A percentile compares a stretch with the other conserved stretches of the same genome.
Conservation (phyloP, 306 rosid species). For the Begonia peltatifolia region DNA sequence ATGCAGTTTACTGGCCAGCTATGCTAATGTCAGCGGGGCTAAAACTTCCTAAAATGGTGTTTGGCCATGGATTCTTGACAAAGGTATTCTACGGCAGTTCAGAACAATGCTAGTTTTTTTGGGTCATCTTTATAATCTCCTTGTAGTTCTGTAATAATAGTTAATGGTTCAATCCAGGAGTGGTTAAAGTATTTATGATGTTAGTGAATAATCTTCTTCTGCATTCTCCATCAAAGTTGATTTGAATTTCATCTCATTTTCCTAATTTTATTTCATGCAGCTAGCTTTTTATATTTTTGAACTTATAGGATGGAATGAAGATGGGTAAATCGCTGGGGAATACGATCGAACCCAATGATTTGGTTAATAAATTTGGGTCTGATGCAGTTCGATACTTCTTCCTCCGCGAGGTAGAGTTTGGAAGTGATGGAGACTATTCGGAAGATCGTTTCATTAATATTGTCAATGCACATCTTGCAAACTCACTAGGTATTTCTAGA, state of each 20-base stretch:
- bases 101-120: too few species aligned
- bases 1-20: slow-evolving; percentile 98
- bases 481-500: slow-evolving; percentile 57
- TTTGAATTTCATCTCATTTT: slow-evolving; percentile 25
- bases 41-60: slow-evolving; percentile 82
- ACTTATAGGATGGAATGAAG: slow-evolving; percentile 95
- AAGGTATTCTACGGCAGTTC: slow-evolving; percentile 35
- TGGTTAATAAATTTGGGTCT: slow-evolving; percentile 68
- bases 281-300: slow-evolving; percentile 48
- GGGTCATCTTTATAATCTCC: too few species aligned
- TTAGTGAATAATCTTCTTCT: background rate
- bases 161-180: too few species aligned
- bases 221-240: background rate
- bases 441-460: slow-evolving; percentile 85
- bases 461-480: slow-evolving; percentile 97
- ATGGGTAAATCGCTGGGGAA: slow-evolving; percentile 96
- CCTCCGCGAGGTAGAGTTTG: slow-evolving; percentile 88
- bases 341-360: slow-evolving; percentile 90
- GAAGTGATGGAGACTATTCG: slow-evolving; percentile 87
- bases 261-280: slow-evolving; percentile 54
- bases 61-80: slow-evolving; percentile 94
- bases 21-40: slow-evolving; percentile 96
- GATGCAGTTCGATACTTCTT: slow-evolving; percentile 97
- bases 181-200: too few species aligned
- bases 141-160: too few species aligned